A percentile compares a stretch with the other conserved stretches of the same genome.
These are phyloP conservation scores for Sesbania bispinosa DNA, from an alignment of 306 rosid species.

Conservation along the genomic window DNA sequence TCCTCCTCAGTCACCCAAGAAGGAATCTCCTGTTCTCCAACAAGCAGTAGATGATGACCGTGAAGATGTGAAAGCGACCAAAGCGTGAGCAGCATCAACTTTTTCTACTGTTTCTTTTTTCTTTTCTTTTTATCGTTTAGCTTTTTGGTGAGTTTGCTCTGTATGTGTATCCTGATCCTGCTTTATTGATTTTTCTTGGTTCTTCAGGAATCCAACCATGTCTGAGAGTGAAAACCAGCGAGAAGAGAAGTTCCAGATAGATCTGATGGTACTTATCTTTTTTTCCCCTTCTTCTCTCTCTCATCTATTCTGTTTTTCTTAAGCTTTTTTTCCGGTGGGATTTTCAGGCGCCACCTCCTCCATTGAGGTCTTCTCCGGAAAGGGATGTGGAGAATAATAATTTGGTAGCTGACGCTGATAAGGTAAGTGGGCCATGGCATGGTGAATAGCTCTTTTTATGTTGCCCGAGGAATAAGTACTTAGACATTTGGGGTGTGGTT, in stretches of 20 bases:
- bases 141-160: slow-evolving; percentile 7
- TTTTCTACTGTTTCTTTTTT: neutral
- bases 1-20: slow-evolving; percentile 69
- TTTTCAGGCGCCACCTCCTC: slow-evolving; percentile 79
- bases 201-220: slow-evolving; percentile 46
- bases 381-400: slow-evolving; percentile 55
- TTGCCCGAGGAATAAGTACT: neutral
- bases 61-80: slow-evolving; percentile 59
- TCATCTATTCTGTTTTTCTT: neutral
- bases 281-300: neutral
- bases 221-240: slow-evolving; percentile 49
- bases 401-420: slow-evolving; percentile 54
- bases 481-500: neutral
- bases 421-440: slow-evolving; percentile 58
- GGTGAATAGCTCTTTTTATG: neutral
- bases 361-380: slow-evolving; percentile 81
- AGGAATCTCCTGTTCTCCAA: slow-evolving; percentile 51
- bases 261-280: slow-evolving; percentile 78
- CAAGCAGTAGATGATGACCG: slow-evolving; percentile 56
- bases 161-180: slow-evolving; percentile 24
- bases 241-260: slow-evolving; percentile 85
- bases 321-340: neutral
- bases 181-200: slow-evolving; percentile 3
- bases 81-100: slow-evolving; percentile 65
- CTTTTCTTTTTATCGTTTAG: neutral